Evolutionary conservation across 1,284 basidiomycete genomes (phyloP).

Genomic region (Cryptococcus wingfieldii): DNA sequence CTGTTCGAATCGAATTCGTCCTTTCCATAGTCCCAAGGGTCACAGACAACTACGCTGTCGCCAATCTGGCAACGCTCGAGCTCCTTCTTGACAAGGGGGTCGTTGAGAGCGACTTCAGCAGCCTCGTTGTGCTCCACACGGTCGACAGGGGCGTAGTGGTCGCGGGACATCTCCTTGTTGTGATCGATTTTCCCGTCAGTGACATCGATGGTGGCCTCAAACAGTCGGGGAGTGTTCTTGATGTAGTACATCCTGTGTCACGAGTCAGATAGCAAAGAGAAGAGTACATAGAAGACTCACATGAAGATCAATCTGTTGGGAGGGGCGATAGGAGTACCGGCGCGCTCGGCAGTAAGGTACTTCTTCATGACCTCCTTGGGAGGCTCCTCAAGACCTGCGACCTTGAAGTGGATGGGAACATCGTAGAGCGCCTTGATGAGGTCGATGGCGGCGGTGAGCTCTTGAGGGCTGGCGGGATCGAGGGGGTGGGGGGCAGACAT

Average conservation of each 20-base stretch:
- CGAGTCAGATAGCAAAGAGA: background rate
- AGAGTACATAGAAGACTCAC: background rate
- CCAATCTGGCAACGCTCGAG: slow-evolving; percentile 1
- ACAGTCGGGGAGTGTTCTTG: slow-evolving; percentile 4
- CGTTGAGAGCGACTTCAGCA: slow-evolving; percentile 6
- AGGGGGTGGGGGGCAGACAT: slow-evolving; percentile 9
- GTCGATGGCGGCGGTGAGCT: slow-evolving; percentile 4
- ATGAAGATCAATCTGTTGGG: slow-evolving; percentile 7
- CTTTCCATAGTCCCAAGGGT: slow-evolving; percentile 6
- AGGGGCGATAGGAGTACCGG: background rate
- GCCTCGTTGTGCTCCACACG: slow-evolving; percentile 12
- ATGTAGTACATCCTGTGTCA: slow-evolving; percentile 7
- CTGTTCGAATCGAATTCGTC: background rate
- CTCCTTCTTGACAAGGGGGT: slow-evolving; percentile 1
- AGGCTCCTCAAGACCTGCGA: slow-evolving; percentile 6
- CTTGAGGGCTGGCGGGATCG: slow-evolving; percentile 6
- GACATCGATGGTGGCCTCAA: slow-evolving; percentile 13
- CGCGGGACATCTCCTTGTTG: slow-evolving; percentile 1
- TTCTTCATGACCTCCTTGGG: slow-evolving; percentile 3
- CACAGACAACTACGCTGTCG: slow-evolving; percentile 3
- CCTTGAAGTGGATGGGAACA: slow-evolving; percentile 11
- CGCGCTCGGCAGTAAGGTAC: slow-evolving; percentile 1
- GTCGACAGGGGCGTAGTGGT: slow-evolving; percentile 14
- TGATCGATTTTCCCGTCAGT: background rate
- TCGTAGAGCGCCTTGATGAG: slow-evolving; percentile 4